These are phyloP conservation scores for Trebouxiophyceae sp. DNA, from an alignment of 163 green algal species.

Conservation along the genomic window DNA sequence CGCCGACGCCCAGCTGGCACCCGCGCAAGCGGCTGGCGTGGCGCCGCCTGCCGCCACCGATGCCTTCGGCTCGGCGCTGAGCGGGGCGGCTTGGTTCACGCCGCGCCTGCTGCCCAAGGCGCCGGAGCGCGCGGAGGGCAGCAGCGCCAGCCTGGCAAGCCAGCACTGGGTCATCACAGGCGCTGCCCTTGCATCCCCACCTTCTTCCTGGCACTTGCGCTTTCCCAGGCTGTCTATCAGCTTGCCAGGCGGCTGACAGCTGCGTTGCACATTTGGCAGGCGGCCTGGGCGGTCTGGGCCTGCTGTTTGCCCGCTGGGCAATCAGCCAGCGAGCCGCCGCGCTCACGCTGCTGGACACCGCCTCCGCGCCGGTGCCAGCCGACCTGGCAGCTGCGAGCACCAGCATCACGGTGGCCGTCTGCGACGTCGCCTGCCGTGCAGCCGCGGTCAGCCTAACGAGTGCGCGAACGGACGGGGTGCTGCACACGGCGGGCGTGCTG, in stretches of 20 bases:
- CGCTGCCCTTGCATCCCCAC: no score
- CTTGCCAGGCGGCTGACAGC: no score
- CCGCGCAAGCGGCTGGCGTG: no score
- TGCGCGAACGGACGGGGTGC: conserved; percentile 8
- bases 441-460: not conserved
- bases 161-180: conserved; percentile 33
- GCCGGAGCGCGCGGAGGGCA: not conserved
- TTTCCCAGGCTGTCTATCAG: no score
- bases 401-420: no score
- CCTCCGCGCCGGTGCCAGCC: no score
- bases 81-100: conserved; percentile 2
- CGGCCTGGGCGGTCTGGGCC: conserved; percentile 57
- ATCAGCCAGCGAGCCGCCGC: conserved; percentile 17
- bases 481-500: conserved; percentile 61
- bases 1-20: not conserved
- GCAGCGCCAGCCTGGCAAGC: not conserved
- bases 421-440: not conserved
- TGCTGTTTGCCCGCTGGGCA: conserved; percentile 47
- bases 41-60: not conserved
- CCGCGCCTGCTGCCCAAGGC: conserved; percentile 7
- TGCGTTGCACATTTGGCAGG: no score
- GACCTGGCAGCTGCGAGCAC: no score
- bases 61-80: conserved; percentile 7
- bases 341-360: conserved; percentile 1
- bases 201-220: no score